A percentile compares a stretch with the other conserved stretches of the same genome.
phyloP scores from a whole-genome alignment of 345 rosid species.

The Physaria fendleri region DNA sequence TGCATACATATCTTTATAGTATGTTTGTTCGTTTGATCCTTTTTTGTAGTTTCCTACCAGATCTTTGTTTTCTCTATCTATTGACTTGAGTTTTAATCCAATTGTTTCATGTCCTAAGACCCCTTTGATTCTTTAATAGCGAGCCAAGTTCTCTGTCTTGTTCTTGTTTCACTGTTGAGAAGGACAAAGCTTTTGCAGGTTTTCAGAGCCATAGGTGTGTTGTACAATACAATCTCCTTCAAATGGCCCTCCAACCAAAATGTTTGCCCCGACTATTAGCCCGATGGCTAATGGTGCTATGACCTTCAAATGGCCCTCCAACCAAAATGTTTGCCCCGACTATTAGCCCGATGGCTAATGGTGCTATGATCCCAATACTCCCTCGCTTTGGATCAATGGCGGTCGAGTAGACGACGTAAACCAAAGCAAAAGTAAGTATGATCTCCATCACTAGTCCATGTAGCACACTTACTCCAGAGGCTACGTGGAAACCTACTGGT shows the following conservation, averaged over 20 bases:
- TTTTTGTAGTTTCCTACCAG: conserved; percentile 28
- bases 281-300: conserved; percentile 33
- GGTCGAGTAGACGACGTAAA: conserved; percentile 30
- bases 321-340: conserved; percentile 33
- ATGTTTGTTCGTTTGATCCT: conserved; percentile 21
- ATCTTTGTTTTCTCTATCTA: conserved; percentile 10
- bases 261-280: conserved; percentile 30
- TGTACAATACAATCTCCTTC: too few species aligned
- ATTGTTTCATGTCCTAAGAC: not conserved
- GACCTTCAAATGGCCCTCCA: conserved; percentile 33
- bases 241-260: conserved; percentile 33
- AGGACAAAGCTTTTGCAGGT: too few species aligned
- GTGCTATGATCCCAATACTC: conserved; percentile 31
- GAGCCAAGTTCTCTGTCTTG: too few species aligned
- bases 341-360: conserved; percentile 30
- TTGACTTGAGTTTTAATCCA: conserved; percentile 19
- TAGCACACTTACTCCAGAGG: conserved; percentile 43
- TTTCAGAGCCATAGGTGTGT: too few species aligned
- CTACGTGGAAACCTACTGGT: conserved; percentile 50
- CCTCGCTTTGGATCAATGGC: conserved; percentile 34
- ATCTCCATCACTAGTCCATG: conserved; percentile 38
- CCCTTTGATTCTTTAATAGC: not conserved
- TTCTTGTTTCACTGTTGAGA: too few species aligned
- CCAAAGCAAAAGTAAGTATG: conserved; percentile 30
- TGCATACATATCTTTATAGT: conserved; percentile 15